Evolutionary conservation across 208 protist species (phyloP), one percentile per base, ranked within the genome.

Genomic region (Crithidia acanthocephali): DNA sequence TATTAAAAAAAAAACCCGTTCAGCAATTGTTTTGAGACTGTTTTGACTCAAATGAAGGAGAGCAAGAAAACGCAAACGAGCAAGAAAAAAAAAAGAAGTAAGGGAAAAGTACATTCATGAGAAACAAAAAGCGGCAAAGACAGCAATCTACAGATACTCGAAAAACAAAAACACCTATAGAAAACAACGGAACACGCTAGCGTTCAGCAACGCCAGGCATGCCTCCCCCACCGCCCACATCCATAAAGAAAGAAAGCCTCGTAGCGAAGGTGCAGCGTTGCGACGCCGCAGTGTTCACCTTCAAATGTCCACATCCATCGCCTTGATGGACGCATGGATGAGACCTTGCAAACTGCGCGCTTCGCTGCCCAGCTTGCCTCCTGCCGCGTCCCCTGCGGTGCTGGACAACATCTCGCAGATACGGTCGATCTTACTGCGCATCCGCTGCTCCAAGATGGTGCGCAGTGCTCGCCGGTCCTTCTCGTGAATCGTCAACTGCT

Each of bases 391-490:
- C 35, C 35, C 35, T 40, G 35, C 35, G 2, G 7, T 28, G 27
- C 45, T 25, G 5, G 40, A 23, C 20, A 90, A 45, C 18, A 81
- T 33, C 9, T 83, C 79, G 48, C 79, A 88, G 52, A 97, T 94
- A 20, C 64, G 58, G 48, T 98, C 86, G 28, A 95, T 81, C 66
- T 94, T 93, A 15, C 65, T 55, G 51, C 90, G 88, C 60, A 97
- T 91, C 32, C 89, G 86, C 45, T 86, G 79, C 69, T 98, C 89
- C 77, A 98, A 75, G n/a, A 98, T 98, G 22, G 81, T 95, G 65
- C 82, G 79, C 18, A 98, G 74, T 7, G 94, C 94, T 10, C 73
- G 74, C 2, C 86, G 74, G 60, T 98, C 94, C 68, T 93, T 95
- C 47, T 81, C 79, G 20, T 95, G 88, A 25, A 78, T 70, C 9